Percentiles rank a stretch among this genome's conserved stretches.
These are phyloP conservation scores for Fusarium sp. DNA, from an alignment of 2,329 filamentous ascomycete species.

Conservation along the genomic window DNA sequence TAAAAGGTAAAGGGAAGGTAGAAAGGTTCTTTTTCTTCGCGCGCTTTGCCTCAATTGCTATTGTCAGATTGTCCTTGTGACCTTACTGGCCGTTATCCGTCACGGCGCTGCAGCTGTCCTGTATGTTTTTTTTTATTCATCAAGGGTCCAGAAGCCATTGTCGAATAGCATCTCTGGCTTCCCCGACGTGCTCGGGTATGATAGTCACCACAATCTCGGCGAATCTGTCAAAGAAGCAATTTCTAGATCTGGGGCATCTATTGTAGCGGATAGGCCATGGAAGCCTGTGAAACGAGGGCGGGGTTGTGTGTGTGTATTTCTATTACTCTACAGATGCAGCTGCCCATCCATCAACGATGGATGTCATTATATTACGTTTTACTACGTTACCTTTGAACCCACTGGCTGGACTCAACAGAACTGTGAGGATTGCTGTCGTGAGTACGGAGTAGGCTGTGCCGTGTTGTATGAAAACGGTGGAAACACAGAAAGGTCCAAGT, in stretches of 20 bases:
- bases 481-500: constrained; percentile 29
- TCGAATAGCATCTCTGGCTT: constrained; percentile 40
- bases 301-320: constrained; percentile 41
- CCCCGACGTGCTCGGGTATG: constrained; percentile 13
- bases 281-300: constrained; percentile 28
- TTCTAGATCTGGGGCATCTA: constrained; percentile 29
- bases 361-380: constrained; percentile 44
- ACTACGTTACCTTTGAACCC: constrained; percentile 41
- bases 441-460: not conserved
- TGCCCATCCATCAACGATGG: constrained; percentile 21
- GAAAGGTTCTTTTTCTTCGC: constrained; percentile 10
- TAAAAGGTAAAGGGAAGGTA: constrained; percentile 1
- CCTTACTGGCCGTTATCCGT: constrained; percentile 10
- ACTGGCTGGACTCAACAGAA: constrained; percentile 15
- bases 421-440: not conserved
- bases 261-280: constrained; percentile 5
- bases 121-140: not conserved
- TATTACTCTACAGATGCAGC: constrained; percentile 45
- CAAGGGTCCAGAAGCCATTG: constrained; percentile 34
- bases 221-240: constrained; percentile 28
- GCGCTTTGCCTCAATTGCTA: constrained; percentile 24
- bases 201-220: constrained; percentile 38
- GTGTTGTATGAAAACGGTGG: constrained; percentile 21
- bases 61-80: constrained; percentile 21
- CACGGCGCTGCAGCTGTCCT: not conserved